Evolutionary conservation across 495 filamentous ascomycete species (phyloP).

Genomic region (Xylaria flabelliformis): DNA sequence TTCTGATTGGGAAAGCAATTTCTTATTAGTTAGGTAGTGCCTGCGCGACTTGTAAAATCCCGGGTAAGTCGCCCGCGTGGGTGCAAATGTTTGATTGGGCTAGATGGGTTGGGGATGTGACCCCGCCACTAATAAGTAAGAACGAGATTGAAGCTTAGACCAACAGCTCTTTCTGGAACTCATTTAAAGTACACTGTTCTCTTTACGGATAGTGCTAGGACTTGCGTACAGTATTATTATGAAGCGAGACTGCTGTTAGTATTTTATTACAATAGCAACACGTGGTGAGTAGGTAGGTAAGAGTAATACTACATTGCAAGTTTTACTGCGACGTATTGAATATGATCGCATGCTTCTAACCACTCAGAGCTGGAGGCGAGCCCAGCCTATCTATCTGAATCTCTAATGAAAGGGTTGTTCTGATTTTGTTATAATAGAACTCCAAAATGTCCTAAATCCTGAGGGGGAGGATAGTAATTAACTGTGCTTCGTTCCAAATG

Average conservation of each 20-base stretch:
- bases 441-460: neutral
- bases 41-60: neutral
- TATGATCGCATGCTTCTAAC: neutral
- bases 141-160: conserved; percentile 8
- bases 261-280: too few species aligned
- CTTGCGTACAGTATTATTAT: neutral
- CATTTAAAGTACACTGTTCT: conserved; percentile 8
- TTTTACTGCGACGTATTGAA: neutral
- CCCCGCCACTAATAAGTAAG: conserved; percentile 12
- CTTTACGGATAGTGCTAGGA: neutral
- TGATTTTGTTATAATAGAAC: neutral
- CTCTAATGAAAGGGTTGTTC: neutral
- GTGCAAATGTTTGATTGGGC: conserved; percentile 8
- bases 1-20: conserved; percentile 17
- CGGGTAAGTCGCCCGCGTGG: neutral
- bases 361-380: neutral
- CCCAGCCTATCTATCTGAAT: neutral
- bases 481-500: neutral
- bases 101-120: conserved; percentile 2
- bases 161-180: conserved; percentile 13
- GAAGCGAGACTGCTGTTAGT: too few species aligned
- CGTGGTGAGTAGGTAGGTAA: neutral
- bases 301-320: neutral
- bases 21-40: neutral
- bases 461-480: neutral